Evolutionary conservation across 768 basidiomycete species (phyloP).

Genomic region (Wakefieldia striispora): DNA sequence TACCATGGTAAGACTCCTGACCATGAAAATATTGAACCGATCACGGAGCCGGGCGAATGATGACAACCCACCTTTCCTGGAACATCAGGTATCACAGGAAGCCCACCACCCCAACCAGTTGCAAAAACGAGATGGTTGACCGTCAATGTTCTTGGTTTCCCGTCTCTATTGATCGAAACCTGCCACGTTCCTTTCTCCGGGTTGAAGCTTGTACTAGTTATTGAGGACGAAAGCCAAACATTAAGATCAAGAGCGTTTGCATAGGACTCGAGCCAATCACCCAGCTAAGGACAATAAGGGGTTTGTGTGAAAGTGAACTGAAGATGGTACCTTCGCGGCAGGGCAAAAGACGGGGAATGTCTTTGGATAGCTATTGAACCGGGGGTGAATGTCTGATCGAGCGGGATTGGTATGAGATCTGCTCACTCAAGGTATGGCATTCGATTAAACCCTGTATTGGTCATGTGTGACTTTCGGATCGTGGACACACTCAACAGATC

Average conservation of each 20-base stretch:
- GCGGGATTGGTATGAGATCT: not conserved
- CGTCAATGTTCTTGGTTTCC: slow-evolving; percentile 30
- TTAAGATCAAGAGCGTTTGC: slow-evolving; percentile 56
- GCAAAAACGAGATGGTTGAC: slow-evolving; percentile 56
- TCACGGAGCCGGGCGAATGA: too few species aligned
- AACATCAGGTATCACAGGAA: slow-evolving; percentile 44
- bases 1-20: slow-evolving; percentile 51
- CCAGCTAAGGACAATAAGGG: slow-evolving; percentile 37
- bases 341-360: slow-evolving; percentile 53
- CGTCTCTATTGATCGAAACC: slow-evolving; percentile 35
- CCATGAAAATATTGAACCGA: not conserved
- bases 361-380: slow-evolving; percentile 43
- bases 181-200: slow-evolving; percentile 40
- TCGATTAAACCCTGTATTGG: slow-evolving; percentile 44
- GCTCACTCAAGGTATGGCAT: slow-evolving; percentile 55
- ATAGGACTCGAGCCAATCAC: slow-evolving; percentile 63
- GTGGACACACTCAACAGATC: slow-evolving; percentile 1
- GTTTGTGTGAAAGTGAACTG: not conserved
- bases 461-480: not conserved
- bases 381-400: not conserved
- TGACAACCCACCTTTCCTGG: slow-evolving; percentile 37
- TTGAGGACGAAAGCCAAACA: slow-evolving; percentile 52
- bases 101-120: slow-evolving; percentile 49
- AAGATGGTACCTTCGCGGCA: slow-evolving; percentile 42
- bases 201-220: slow-evolving; percentile 35